These are phyloP conservation scores for Alternaria atra DNA, from an alignment of 2,329 filamentous ascomycete species.

Conservation along the genomic window DNA sequence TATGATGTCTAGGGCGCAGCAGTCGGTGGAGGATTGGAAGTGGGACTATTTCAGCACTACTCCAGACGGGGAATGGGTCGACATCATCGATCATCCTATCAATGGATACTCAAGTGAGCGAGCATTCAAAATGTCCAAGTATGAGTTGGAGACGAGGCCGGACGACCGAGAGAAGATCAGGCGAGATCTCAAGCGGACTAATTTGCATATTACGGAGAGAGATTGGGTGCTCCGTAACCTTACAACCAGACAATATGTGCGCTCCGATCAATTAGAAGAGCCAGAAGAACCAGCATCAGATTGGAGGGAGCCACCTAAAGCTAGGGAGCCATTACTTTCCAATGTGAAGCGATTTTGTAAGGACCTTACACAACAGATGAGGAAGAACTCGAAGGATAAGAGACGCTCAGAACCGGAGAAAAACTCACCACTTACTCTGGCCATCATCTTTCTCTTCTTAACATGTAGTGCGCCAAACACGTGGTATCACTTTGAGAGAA, in stretches of 20 bases:
- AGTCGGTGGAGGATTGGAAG: neutral
- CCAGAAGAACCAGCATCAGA: neutral
- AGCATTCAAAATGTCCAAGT: neutral
- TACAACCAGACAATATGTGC: conserved; percentile 21
- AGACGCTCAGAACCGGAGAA: neutral
- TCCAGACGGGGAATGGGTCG: no score
- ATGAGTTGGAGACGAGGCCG: neutral
- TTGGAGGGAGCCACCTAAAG: neutral
- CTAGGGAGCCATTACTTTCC: neutral
- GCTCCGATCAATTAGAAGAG: conserved; percentile 16
- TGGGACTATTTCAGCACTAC: neutral
- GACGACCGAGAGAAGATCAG: neutral
- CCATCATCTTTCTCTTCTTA: conserved; percentile 16
- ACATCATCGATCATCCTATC: neutral
- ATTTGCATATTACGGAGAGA: conserved; percentile 13
- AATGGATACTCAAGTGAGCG: neutral
- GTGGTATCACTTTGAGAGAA: no score
- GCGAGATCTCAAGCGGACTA: conserved; percentile 11
- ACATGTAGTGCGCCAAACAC: conserved; percentile 3
- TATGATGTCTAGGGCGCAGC: neutral
- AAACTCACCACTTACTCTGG: conserved; percentile 10
- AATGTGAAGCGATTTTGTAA: neutral
- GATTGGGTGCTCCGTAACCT: conserved; percentile 25
- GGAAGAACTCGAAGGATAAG: neutral
- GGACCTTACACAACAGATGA: neutral